Evolutionary conservation across 1,139 yeast species (phyloP), one percentile per base, ranked within the genome.

Genomic region (Protomyces inundatus): DNA sequence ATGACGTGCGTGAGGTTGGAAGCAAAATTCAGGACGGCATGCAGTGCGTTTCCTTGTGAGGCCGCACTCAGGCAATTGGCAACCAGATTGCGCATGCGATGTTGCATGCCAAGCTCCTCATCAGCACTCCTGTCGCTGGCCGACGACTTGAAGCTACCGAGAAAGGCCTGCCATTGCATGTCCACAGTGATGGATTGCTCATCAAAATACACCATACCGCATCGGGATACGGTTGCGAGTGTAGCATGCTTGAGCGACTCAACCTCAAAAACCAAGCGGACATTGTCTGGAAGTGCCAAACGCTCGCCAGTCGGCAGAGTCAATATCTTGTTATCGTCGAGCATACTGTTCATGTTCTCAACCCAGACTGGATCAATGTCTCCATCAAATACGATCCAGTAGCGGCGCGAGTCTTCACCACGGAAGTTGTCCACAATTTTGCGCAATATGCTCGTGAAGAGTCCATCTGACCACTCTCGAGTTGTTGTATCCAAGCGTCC

Each of bases 311-410:
- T 90, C 0, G 98, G 95, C 16, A 93, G 78, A 0, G 98, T 90
- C 60, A 91, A 76, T 0, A 88, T 70, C 69, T 82, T 84, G 73
- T 90, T 93, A 70, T 93, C 98, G 75, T 93, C 98, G 39, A 93
- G 78, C 10, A 90, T 95, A 77, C 96, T 87, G 74, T 93, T 93
- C 69, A 93, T 77, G 67, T 88, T 88, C 71, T 93, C 98, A 1
- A 90, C 90, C 96, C 97, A 93, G 61, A 83, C 85, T 0, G 98
- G 98, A 72, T 93, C 98, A 52, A 93, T 83, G 70, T 90, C 97
- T 54, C 98, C 96, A 75, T 91, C 97, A 73, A 93, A 88, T 0
- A 91, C 81, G 67, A 93, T 81, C 96, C 97, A 90, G 23, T 84
- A 81, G 1, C 81, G 75, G 66, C 82, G 84, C 3, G 75, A 70